Evolutionary conservation across 2,329 filamentous ascomycete genomes (phyloP).

Genomic region (Alternaria solani): DNA sequence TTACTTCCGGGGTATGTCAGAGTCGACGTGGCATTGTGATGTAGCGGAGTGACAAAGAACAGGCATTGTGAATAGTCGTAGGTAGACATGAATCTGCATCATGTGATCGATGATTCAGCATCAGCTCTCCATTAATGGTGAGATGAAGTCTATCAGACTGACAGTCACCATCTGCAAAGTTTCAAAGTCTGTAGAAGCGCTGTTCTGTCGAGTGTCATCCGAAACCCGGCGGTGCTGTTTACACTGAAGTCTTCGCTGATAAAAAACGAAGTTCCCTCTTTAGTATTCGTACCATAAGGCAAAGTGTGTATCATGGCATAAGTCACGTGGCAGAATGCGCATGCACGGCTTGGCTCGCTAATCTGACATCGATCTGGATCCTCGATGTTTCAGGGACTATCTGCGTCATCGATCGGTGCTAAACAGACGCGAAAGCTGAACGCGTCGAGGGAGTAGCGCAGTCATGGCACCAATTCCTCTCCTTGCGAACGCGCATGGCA

Average conservation of each 20-base stretch:
- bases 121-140: not conserved
- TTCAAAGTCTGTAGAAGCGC: not conserved
- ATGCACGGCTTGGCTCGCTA: conserved; percentile 28
- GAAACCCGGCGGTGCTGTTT: not conserved
- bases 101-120: not conserved
- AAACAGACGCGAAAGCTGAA: conserved; percentile 20
- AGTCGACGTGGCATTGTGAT: not conserved
- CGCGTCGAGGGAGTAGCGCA: conserved; percentile 16
- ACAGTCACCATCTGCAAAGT: not conserved
- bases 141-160: not conserved
- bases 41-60: not conserved
- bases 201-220: not conserved
- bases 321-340: not conserved
- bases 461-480: not conserved
- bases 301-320: not conserved
- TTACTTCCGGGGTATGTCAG: not conserved
- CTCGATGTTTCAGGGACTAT: conserved; percentile 34
- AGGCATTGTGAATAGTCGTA: not conserved
- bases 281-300: conserved; percentile 66
- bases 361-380: conserved; percentile 32
- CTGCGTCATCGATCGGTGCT: conserved; percentile 41
- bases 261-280: conserved; percentile 59
- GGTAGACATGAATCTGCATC: not conserved
- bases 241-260: not conserved
- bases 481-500: not conserved